Percentiles rank a stretch among this genome's conserved stretches.
These are phyloP conservation scores for Lactarius hengduanensis DNA, from an alignment of 768 basidiomycete species.

Conservation along the genomic window DNA sequence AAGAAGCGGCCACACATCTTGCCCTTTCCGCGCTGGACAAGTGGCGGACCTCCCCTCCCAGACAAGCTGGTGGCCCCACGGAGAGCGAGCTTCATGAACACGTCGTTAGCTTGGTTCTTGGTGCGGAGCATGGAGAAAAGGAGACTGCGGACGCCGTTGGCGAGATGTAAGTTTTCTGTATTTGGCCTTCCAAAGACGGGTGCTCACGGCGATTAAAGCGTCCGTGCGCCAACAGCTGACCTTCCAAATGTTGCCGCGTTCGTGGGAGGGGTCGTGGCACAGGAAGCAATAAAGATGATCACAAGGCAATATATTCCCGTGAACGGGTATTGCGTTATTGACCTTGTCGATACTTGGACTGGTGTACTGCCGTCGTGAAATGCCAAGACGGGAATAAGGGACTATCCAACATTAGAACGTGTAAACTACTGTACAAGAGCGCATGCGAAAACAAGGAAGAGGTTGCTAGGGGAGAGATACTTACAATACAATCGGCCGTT, in stretches of 20 bases:
- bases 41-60: slow-evolving; percentile 29
- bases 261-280: slow-evolving; percentile 90
- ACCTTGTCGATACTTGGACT: slow-evolving; percentile 80
- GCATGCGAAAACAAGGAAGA: background rate
- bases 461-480: background rate
- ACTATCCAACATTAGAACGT: background rate
- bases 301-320: slow-evolving; percentile 95
- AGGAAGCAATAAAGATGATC: slow-evolving; percentile 96
- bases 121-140: slow-evolving; percentile 49
- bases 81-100: slow-evolving; percentile 52
- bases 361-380: slow-evolving; percentile 42
- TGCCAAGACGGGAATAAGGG: background rate
- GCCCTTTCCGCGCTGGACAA: slow-evolving; percentile 61
- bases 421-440: slow-evolving; percentile 9
- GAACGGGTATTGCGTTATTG: slow-evolving; percentile 79
- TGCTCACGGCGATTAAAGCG: slow-evolving; percentile 46
- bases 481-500: background rate
- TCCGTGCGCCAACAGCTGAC: slow-evolving; percentile 77
- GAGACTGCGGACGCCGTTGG: slow-evolving; percentile 61
- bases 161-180: slow-evolving; percentile 63
- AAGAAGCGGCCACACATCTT: slow-evolving; percentile 66
- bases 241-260: slow-evolving; percentile 93
- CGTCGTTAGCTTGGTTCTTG: slow-evolving; percentile 48
- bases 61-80: slow-evolving; percentile 37
- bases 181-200: slow-evolving; percentile 9